Conservation (phyloP, 192 early-diverging fungal genomes). For the Backusella sp. region DNA sequence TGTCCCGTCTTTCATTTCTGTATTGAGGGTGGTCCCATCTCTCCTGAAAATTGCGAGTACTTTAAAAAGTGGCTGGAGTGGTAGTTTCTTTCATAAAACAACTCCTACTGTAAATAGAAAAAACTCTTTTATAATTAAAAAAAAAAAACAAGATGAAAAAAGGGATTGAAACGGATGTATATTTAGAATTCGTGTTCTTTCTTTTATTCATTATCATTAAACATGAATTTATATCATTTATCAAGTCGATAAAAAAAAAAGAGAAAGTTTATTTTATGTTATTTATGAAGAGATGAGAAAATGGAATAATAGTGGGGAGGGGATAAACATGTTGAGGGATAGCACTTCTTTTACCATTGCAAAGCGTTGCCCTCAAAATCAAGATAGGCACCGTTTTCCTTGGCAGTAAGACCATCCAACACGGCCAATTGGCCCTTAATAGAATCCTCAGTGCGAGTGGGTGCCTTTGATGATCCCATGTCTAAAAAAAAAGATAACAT, state of each 20-base stretch:
- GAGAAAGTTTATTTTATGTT: too few species aligned
- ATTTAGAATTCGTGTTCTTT: too few species aligned
- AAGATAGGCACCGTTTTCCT: conserved; percentile 16
- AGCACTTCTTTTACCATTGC: conserved; percentile 17
- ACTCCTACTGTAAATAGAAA: not conserved
- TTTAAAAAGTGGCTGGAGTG: conserved; percentile 78
- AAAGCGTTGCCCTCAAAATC: conserved; percentile 15
- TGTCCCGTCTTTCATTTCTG: conserved; percentile 84
- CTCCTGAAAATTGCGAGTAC: conserved; percentile 78
- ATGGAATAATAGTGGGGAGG: too few species aligned
- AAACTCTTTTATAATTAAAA: not conserved
- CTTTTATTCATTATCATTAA: too few species aligned
- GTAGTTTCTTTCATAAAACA: conserved; percentile 21
- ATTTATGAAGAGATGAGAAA: too few species aligned
- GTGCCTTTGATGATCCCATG: conserved; percentile 20
- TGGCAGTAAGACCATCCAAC: conserved; percentile 2
- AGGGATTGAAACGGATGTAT: too few species aligned
- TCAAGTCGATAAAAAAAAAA: too few species aligned
- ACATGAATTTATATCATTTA: too few species aligned
- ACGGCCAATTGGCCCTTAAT: conserved; percentile 13
- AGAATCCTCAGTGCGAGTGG: not conserved
- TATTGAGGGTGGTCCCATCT: conserved; percentile 67
- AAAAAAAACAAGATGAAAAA: too few species aligned
- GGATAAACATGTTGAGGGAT: too few species aligned
- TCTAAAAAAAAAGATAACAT: not conserved